Base-by-base conservation (phyloP, 768 basidiomycete genomes). In the Tulasnella sp. region DNA sequence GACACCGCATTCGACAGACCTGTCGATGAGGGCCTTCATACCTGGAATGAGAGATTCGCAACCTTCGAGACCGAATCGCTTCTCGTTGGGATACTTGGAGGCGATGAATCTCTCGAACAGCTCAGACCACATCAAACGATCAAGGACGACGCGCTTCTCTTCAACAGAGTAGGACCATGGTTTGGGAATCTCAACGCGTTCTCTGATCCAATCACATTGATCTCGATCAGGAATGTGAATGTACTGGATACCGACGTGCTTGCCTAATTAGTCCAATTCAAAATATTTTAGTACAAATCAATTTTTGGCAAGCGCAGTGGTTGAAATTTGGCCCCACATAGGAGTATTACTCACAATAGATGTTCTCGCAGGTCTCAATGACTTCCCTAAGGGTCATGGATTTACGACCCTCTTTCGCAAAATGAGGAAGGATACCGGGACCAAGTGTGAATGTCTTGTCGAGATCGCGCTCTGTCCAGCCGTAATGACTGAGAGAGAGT, bases 61-160 rank as follows among this genome's bases (percentile, higher is more conserved):
- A 49, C 95, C 95, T 67, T 99, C 95, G 37, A 99, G 77, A 66
- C 95, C 95, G 67, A 99, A 99, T 41, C 95, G 84, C 69, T 99
- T 99, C 73, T 99, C 95, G 69, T 96, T 99, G 59, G 95, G 95
- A 69, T 88, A 95, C 66, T 98, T 99, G 74, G 79, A 86, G 19
- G 91, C 84, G 57, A 99, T 91, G 75, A 96, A 99, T 62, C 91
- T 91, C 67, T 99, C 95, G 62, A 98, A 98, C 3, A 87, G 84
- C 61, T 98, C 95, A n/a, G 93, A 98, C 95, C 95, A 99, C 64
- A 98, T 96, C 60, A 96, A 82, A 55, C 95, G 87, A 69, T 99
- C 95, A 50, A 99, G 78, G 57, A 99, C 92, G 87, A 98, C 92
- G 41, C 90, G 82, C 69, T 98, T 99, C 72, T 99, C 95, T 60